Percentiles rank a stretch among this genome's conserved stretches.
Conservation (phyloP, 2,329 filamentous ascomycete genomes). For the Ophiostoma triangulosporum region DNA sequence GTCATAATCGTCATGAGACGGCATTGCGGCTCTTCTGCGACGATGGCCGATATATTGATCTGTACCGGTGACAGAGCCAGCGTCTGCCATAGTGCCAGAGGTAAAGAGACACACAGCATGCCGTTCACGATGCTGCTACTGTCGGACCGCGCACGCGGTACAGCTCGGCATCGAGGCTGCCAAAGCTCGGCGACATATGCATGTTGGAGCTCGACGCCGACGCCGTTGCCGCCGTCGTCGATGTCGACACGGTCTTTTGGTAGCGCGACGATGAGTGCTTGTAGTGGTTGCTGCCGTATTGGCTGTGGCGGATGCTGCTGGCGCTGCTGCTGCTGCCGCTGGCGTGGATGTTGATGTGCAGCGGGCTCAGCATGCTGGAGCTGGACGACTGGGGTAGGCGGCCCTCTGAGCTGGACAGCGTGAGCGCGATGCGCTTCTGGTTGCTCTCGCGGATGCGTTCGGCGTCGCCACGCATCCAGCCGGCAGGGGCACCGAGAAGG, state of each 20-base stretch:
- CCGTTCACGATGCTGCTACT: too few species aligned
- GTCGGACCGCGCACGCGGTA: neutral
- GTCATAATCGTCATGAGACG: too few species aligned
- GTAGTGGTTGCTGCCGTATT: neutral
- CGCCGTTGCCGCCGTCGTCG: neutral
- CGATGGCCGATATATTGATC: too few species aligned
- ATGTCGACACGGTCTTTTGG: neutral
- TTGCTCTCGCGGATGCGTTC: constrained; percentile 37
- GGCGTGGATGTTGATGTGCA: constrained; percentile 9
- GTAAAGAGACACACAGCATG: too few species aligned
- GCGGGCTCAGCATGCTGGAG: constrained; percentile 9
- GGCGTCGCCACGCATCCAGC: constrained; percentile 34
- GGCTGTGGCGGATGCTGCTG: neutral
- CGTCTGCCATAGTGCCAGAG: too few species aligned
- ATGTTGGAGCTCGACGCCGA: constrained; percentile 11
- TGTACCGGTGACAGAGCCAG: too few species aligned
- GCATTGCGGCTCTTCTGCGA: too few species aligned
- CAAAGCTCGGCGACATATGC: constrained; percentile 11
- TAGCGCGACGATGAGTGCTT: neutral
- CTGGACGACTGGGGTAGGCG: neutral
- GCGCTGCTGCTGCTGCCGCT: constrained; percentile 1
- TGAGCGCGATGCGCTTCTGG: constrained; percentile 33
- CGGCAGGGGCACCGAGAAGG: constrained; percentile 37
- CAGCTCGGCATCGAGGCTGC: constrained; percentile 13
- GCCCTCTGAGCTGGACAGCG: neutral